Percentiles rank a stretch among this genome's conserved stretches.
Conservation (phyloP, 805 yeast species). For the Candida cerambycidarum region DNA sequence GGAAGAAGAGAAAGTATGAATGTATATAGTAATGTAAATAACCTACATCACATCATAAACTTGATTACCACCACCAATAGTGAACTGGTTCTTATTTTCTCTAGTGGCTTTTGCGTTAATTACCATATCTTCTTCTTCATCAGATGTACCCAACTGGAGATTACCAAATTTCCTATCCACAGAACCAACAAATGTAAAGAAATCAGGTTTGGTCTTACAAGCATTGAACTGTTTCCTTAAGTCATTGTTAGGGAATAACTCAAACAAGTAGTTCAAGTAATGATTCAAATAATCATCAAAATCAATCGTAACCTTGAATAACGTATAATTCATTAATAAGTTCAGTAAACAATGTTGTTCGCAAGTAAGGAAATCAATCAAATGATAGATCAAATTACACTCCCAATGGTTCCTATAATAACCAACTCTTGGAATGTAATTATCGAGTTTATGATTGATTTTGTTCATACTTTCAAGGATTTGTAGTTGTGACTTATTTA, state of each 20-base stretch:
- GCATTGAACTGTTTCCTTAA: neutral
- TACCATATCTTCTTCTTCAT: conserved; percentile 6
- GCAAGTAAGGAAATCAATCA: conserved; percentile 25
- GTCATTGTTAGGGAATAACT: conserved; percentile 6
- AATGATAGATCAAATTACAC: conserved; percentile 19
- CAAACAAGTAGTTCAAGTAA: conserved; percentile 10
- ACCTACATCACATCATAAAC: neutral
- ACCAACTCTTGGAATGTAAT: neutral
- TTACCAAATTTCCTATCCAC: conserved; percentile 37
- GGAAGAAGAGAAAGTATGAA: conserved; percentile 34
- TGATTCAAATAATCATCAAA: conserved; percentile 23
- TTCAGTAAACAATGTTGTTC: conserved; percentile 30
- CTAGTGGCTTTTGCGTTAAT: conserved; percentile 2
- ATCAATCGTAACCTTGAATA: conserved; percentile 35
- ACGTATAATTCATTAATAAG: conserved; percentile 36
- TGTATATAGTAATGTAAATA: neutral
- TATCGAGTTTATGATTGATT: neutral
- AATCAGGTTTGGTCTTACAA: conserved; percentile 3
- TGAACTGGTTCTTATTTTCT: conserved; percentile 6
- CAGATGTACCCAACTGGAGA: conserved; percentile 33
- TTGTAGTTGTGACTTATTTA: neutral
- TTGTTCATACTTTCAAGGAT: neutral
- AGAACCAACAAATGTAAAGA: conserved; percentile 29
- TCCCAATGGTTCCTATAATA: conserved; percentile 26
- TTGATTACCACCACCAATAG: conserved; percentile 15